These are phyloP conservation scores for Aspergillus sergii DNA, from an alignment of 2,329 filamentous ascomycete genomes.

Conservation along the genomic window DNA sequence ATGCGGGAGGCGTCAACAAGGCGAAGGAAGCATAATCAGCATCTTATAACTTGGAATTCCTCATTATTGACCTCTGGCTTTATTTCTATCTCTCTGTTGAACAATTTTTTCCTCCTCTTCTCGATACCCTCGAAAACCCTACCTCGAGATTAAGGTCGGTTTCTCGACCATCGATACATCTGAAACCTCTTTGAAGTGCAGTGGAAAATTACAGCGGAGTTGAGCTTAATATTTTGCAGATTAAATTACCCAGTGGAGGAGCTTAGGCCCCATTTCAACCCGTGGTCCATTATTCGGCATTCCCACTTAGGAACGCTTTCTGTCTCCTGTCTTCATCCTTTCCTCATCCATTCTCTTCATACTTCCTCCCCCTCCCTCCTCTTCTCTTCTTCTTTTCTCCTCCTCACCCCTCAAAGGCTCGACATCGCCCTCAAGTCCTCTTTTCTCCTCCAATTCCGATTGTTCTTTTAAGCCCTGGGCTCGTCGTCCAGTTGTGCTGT, in stretches of 20 bases:
- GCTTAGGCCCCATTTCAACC: conserved; percentile 23
- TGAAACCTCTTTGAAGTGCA: not conserved
- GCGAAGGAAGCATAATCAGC: conserved; percentile 8
- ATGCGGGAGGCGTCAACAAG: conserved; percentile 17
- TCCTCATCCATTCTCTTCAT: conserved; percentile 16
- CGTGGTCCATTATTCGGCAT: conserved; percentile 26
- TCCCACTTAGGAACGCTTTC: conserved; percentile 23
- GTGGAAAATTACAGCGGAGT: conserved; percentile 12
- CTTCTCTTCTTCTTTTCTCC: conserved; percentile 10
- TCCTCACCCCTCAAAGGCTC: conserved; percentile 12
- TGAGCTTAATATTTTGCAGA: conserved; percentile 23
- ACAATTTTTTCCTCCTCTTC: not conserved
- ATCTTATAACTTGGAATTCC: conserved; percentile 13
- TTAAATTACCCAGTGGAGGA: conserved; percentile 21
- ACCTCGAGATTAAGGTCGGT: not conserved
- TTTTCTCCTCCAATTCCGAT: conserved; percentile 4
- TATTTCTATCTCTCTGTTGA: conserved; percentile 3
- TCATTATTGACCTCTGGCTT: not conserved
- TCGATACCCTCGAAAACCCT: not conserved
- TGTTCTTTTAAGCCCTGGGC: conserved; percentile 20
- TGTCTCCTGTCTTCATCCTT: conserved; percentile 21
- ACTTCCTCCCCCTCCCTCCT: conserved; percentile 14
- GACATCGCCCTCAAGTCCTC: conserved; percentile 7
- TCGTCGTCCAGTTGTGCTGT: conserved; percentile 22
- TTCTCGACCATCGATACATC: conserved; percentile 3